Conservation (phyloP, 179 eudicot genomes). For the Actinidia chinensis region DNA sequence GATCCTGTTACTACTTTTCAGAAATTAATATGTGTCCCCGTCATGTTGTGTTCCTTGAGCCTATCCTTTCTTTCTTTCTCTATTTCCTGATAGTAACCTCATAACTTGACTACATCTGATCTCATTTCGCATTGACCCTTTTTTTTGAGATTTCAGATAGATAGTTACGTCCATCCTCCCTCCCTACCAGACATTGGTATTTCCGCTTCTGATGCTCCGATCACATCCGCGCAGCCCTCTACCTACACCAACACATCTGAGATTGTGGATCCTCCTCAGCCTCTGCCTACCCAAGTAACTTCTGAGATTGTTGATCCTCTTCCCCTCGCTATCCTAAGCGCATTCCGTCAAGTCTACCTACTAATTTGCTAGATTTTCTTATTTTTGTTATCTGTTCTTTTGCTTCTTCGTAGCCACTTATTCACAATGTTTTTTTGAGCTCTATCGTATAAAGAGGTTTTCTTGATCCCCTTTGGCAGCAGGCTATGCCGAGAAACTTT, state of each 20-base stretch:
- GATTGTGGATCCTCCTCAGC: neutral
- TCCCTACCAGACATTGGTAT: neutral
- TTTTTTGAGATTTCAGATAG: neutral
- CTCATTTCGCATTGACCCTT: slow-evolving; percentile 4
- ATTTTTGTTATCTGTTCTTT: no score
- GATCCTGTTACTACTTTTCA: neutral
- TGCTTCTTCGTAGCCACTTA: no score
- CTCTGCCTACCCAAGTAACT: neutral
- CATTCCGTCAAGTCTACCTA: neutral
- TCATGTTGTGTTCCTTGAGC: no score
- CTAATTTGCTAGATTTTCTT: neutral
- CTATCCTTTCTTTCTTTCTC: neutral
- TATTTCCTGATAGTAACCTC: neutral
- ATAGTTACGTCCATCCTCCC: neutral
- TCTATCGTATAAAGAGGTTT: neutral
- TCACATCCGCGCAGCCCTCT: neutral
- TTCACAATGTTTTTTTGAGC: neutral
- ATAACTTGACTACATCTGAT: neutral
- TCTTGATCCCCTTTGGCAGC: neutral
- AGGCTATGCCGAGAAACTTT: neutral
- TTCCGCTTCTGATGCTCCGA: neutral
- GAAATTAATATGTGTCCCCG: neutral
- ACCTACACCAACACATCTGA: neutral
- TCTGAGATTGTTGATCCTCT: neutral
- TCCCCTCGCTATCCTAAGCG: neutral